phyloP scores from a whole-genome alignment of 441 rosid genomes.

The Bruguiera hainesii region DNA sequence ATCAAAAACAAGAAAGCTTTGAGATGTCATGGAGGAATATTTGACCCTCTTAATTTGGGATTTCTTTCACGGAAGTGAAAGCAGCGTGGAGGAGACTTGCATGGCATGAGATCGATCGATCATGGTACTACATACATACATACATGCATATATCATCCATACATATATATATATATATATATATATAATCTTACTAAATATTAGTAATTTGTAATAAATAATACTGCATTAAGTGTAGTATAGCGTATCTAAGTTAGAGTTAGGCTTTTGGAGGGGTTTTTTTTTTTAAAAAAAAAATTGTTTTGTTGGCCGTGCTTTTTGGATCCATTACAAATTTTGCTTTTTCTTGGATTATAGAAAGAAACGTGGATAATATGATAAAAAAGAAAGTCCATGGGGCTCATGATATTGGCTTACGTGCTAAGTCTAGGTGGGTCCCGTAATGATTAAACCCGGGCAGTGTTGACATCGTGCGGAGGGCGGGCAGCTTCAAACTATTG shows the following conservation, averaged over 20 bases:
- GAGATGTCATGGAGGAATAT: slow-evolving; percentile 21
- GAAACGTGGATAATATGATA: too few species aligned
- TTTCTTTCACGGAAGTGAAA: slow-evolving; percentile 22
- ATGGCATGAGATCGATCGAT: slow-evolving; percentile 41
- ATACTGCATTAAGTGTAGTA: too few species aligned
- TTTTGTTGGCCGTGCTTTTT: slow-evolving; percentile 31
- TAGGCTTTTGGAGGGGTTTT: not conserved
- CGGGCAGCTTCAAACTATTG: slow-evolving; percentile 33
- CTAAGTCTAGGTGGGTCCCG: slow-evolving; percentile 51
- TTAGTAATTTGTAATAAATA: not conserved
- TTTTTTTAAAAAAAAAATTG: too few species aligned
- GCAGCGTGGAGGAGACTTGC: slow-evolving; percentile 78
- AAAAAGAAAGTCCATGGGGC: slow-evolving; percentile 29
- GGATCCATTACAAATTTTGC: slow-evolving; percentile 33
- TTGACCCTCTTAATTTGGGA: slow-evolving; percentile 26
- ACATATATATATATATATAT: not conserved
- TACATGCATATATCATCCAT: not conserved
- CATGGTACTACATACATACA: not conserved
- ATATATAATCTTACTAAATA: slow-evolving; percentile 4
- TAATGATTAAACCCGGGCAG: slow-evolving; percentile 52
- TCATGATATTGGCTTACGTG: slow-evolving; percentile 65
- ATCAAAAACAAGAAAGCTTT: not conserved
- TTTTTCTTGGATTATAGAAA: slow-evolving; percentile 1
- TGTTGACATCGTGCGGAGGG: slow-evolving; percentile 30
- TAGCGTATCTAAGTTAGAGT: too few species aligned